Conservation (phyloP, 1,284 basidiomycete genomes). For the Fomitopsis palustris region DNA sequence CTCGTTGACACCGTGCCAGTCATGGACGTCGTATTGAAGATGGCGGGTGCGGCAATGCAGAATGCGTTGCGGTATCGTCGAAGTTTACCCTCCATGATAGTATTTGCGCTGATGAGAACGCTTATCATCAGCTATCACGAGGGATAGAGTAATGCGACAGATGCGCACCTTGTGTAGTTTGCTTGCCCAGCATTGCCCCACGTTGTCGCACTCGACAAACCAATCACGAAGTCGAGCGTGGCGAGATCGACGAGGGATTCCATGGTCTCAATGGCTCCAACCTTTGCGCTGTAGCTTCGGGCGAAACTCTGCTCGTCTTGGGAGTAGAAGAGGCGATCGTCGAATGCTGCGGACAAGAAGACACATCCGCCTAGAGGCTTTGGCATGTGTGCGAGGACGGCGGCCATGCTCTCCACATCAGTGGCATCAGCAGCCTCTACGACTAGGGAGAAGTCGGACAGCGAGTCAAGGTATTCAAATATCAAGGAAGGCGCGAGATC, state of each 20-base stretch:
- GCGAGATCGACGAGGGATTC: conserved; percentile 18
- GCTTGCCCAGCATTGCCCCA: conserved; percentile 39
- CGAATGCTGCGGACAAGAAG: conserved; percentile 30
- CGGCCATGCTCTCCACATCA: conserved; percentile 15
- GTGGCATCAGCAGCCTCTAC: conserved; percentile 31
- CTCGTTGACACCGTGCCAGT: not conserved
- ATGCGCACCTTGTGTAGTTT: conserved; percentile 25
- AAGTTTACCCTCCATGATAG: not conserved
- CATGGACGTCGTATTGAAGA: not conserved
- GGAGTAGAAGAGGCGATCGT: conserved; percentile 29
- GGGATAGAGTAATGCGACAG: no score
- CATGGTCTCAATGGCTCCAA: conserved; percentile 26
- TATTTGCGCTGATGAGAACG: not conserved
- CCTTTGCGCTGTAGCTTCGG: conserved; percentile 28
- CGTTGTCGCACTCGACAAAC: conserved; percentile 34
- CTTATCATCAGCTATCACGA: not conserved
- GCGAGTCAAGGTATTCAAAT: conserved; percentile 27
- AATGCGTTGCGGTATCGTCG: not conserved
- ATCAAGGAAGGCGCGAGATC: conserved; percentile 15
- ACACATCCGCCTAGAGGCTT: conserved; percentile 32
- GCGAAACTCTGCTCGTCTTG: conserved; percentile 29
- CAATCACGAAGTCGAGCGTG: conserved; percentile 34
- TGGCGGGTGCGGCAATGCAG: not conserved
- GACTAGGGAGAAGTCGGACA: conserved; percentile 25
- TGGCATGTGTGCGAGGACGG: conserved; percentile 18